These are phyloP conservation scores for Fusarium camptoceras DNA, from an alignment of 2,329 filamentous ascomycete genomes.

Conservation along the genomic window DNA sequence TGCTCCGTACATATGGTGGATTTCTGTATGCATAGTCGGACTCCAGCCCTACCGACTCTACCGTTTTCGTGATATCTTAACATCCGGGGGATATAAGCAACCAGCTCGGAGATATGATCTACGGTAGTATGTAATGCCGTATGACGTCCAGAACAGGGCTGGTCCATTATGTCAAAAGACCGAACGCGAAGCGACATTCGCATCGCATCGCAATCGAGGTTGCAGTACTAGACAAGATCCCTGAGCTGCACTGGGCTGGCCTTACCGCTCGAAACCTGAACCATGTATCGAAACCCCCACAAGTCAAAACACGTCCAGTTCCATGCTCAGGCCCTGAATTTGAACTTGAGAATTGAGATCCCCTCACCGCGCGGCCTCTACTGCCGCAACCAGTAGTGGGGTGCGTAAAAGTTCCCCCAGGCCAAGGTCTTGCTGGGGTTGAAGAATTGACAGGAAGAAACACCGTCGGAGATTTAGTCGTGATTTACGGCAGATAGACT, in stretches of 20 bases:
- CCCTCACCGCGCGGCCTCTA: constrained; percentile 27
- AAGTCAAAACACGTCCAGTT: constrained; percentile 11
- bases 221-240: not conserved
- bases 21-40: constrained; percentile 2
- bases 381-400: constrained; percentile 45
- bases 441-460: constrained; percentile 9
- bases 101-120: not conserved
- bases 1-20: constrained; percentile 4
- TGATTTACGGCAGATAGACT: not conserved
- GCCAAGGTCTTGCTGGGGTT: constrained; percentile 10
- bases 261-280: constrained; percentile 9
- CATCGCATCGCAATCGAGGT: not conserved
- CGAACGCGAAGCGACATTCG: not conserved
- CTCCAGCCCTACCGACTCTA: constrained; percentile 25
- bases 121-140: not conserved
- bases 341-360: constrained; percentile 4
- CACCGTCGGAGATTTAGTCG: constrained; percentile 40
- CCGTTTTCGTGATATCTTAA: not conserved
- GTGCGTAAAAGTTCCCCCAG: constrained; percentile 32
- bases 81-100: not conserved
- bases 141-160: not conserved
- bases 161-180: constrained; percentile 12
- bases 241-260: not conserved
- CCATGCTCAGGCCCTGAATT: constrained; percentile 7
- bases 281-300: constrained; percentile 13